Percentiles rank a stretch among this genome's conserved stretches.
These are phyloP conservation scores for Lagenidium sp. DNA, from an alignment of 352 stramenopile species.

Conservation along the genomic window DNA sequence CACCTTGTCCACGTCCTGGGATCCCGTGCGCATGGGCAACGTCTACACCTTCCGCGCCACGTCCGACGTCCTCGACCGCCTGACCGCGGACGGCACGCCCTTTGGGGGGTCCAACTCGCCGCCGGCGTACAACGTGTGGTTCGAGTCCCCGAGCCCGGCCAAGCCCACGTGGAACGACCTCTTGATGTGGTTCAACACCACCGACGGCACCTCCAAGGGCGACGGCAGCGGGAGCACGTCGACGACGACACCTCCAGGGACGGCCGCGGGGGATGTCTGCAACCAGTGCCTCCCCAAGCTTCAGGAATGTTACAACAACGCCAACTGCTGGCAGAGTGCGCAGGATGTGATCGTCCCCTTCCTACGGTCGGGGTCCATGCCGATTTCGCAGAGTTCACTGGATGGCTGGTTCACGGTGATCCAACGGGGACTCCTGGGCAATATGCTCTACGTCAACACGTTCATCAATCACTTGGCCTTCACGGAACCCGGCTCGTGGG, in stretches of 20 bases:
- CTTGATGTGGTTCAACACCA: not conserved
- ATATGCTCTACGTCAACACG: not conserved
- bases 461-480: not conserved
- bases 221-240: not conserved
- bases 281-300: constrained; percentile 5
- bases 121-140: no score
- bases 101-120: no score
- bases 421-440: not conserved
- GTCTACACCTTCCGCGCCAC: no score
- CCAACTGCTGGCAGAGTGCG: constrained; percentile 9
- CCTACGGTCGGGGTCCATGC: not conserved
- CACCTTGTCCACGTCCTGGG: no score
- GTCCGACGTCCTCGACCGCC: no score
- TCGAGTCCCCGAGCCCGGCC: not conserved
- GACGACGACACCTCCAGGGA: not conserved
- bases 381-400: not conserved
- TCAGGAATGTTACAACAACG: constrained; percentile 5
- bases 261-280: not conserved
- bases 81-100: no score
- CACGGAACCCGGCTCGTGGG: not conserved
- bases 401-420: not conserved
- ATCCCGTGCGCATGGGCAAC: no score
- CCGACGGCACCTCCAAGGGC: not conserved
- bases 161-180: not conserved
- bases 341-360: constrained; percentile 2